These are phyloP conservation scores for Aureobasidium sp. DNA, from an alignment of 2,329 filamentous ascomycete genomes.

Conservation along the genomic window DNA sequence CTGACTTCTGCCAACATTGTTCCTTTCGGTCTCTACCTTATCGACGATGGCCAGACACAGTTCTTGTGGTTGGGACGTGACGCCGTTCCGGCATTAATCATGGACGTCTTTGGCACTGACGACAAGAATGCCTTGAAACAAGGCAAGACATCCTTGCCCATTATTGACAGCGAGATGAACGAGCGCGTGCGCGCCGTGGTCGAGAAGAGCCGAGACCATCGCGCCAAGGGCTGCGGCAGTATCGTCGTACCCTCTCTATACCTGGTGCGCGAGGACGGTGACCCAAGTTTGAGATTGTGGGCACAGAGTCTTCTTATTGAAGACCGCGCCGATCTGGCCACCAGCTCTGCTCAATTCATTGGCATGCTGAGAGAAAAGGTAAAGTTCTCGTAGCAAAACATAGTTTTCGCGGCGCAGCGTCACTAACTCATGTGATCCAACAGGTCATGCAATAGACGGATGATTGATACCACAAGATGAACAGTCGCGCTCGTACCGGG, in stretches of 20 bases:
- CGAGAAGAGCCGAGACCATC: constrained; percentile 85
- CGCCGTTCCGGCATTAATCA: constrained; percentile 78
- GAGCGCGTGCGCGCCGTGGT: constrained; percentile 85
- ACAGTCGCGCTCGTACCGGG: neutral
- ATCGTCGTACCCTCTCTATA: constrained; percentile 91
- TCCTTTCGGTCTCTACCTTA: constrained; percentile 86
- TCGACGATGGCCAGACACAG: constrained; percentile 95
- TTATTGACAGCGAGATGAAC: constrained; percentile 93
- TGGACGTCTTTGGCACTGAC: constrained; percentile 82
- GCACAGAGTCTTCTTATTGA: constrained; percentile 93
- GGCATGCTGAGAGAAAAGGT: constrained; percentile 93
- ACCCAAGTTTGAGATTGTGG: constrained; percentile 92
- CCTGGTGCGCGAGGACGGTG: constrained; percentile 88
- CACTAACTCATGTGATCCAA: neutral
- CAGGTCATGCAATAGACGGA: constrained; percentile 12
- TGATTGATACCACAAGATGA: neutral
- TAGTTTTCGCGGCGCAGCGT: neutral
- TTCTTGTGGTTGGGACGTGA: constrained; percentile 96
- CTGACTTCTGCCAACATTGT: constrained; percentile 82
- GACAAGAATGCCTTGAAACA: constrained; percentile 81
- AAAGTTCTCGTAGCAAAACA: constrained; percentile 18
- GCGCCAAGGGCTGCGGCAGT: constrained; percentile 79
- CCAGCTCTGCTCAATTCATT: constrained; percentile 91
- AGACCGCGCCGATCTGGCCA: constrained; percentile 86
- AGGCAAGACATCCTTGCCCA: constrained; percentile 79